Percentiles rank a stretch among this genome's conserved stretches.
Evolutionary conservation across 2,329 filamentous ascomycete species (phyloP).

Genomic region (Alternaria alternata): DNA sequence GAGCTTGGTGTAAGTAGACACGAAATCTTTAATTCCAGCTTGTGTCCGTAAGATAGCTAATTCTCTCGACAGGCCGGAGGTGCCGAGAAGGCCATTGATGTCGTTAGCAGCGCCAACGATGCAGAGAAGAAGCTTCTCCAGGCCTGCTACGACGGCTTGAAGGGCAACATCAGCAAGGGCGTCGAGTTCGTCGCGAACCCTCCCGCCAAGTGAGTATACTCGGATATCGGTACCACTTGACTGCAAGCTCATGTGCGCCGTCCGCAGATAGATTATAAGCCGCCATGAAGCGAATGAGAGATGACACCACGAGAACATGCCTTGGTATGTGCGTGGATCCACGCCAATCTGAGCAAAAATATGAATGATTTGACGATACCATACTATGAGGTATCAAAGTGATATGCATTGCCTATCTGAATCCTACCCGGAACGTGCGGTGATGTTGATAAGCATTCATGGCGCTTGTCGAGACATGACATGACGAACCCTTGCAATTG

Average conservation of each 20-base stretch:
- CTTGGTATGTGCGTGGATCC: conserved; percentile 14
- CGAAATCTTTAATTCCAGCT: neutral
- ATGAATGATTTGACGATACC: conserved; percentile 2
- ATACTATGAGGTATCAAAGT: neutral
- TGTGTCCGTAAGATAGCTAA: conserved; percentile 23
- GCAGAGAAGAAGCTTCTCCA: conserved; percentile 89
- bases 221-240: neutral
- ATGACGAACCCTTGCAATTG: conserved; percentile 20
- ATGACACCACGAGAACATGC: conserved; percentile 20
- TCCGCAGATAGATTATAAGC: conserved; percentile 31
- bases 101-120: conserved; percentile 77
- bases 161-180: conserved; percentile 95
- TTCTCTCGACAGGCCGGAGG: conserved; percentile 71
- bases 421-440: neutral
- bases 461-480: conserved; percentile 16
- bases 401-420: neutral
- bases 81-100: conserved; percentile 84
- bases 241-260: conserved; percentile 10
- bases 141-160: conserved; percentile 77
- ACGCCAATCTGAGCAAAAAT: conserved; percentile 14
- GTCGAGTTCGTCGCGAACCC: conserved; percentile 88
- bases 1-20: conserved; percentile 85
- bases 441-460: neutral
- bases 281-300: conserved; percentile 18
- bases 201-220: conserved; percentile 57